phyloP scores from a whole-genome alignment of 2,329 filamentous ascomycete species.

The Fusarium sp. region DNA sequence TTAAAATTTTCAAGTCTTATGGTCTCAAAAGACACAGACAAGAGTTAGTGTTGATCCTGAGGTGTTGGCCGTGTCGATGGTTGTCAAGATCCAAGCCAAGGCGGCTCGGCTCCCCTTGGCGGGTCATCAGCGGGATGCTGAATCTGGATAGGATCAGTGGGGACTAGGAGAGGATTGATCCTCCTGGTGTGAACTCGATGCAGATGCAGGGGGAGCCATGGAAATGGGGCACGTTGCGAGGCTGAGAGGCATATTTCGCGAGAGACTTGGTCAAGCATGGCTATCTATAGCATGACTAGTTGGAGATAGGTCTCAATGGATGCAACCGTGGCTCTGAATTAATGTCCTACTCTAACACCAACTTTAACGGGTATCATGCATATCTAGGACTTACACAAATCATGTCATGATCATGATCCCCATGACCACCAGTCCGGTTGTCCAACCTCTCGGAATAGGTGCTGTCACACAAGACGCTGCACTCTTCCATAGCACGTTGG shows the following conservation, averaged over 20 bases:
- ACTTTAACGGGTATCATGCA: not conserved
- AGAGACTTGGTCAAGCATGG: not conserved
- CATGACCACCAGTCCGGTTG: not conserved
- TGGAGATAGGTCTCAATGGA: not conserved
- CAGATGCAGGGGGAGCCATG: not conserved
- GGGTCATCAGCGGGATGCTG: not conserved
- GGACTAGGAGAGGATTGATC: not conserved
- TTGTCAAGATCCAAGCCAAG: not conserved
- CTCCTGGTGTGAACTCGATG: not conserved
- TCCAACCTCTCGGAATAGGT: not conserved
- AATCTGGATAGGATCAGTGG: conserved; percentile 1
- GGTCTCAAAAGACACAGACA: not conserved
- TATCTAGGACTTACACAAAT: not conserved
- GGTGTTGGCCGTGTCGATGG: not conserved
- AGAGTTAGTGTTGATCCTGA: not conserved
- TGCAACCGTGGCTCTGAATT: not conserved
- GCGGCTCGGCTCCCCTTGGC: not conserved
- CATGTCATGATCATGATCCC: conserved; percentile 3
- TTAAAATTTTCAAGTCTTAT: not conserved
- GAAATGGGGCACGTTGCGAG: not conserved
- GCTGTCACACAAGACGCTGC: conserved; percentile 25
- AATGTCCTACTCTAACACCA: not conserved
- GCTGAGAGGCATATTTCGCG: not conserved
- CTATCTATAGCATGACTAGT: not conserved
- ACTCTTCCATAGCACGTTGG: conserved; percentile 42